These are phyloP conservation scores for Debaryomycetaceae sp. DNA, from an alignment of 1,139 yeast species.

Conservation along the genomic window DNA sequence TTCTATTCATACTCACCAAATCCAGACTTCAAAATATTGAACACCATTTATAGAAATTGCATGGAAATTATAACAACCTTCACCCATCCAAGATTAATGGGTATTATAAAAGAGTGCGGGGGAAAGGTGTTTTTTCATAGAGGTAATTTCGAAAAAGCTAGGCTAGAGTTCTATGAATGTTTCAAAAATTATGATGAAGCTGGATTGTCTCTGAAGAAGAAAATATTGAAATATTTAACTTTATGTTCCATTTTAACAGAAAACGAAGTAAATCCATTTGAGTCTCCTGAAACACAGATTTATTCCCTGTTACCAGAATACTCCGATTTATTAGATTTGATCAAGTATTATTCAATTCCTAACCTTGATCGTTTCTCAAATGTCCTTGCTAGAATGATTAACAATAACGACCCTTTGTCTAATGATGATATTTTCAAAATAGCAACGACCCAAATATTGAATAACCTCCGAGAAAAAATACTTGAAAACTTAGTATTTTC, in stretches of 20 bases:
- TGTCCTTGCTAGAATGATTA: slow-evolving; percentile 13
- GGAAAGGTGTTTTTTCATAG: slow-evolving; percentile 66
- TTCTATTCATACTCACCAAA: slow-evolving; percentile 31
- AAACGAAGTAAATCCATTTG: slow-evolving; percentile 65
- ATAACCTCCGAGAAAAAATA: slow-evolving; percentile 31
- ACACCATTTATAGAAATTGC: slow-evolving; percentile 48
- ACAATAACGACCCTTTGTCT: slow-evolving; percentile 19
- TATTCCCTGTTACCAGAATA: slow-evolving; percentile 38
- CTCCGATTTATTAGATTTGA: slow-evolving; percentile 24
- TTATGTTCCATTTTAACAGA: slow-evolving; percentile 63
- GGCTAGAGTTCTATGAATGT: slow-evolving; percentile 65
- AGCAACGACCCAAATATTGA: slow-evolving; percentile 24
- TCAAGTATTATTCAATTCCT: slow-evolving; percentile 30
- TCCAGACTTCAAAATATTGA: slow-evolving; percentile 37
- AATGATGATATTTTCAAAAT: slow-evolving; percentile 29
- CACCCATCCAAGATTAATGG: slow-evolving; percentile 72
- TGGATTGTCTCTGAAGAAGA: slow-evolving; percentile 56
- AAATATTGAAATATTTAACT: slow-evolving; percentile 60
- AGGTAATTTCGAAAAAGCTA: slow-evolving; percentile 58
- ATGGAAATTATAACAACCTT: slow-evolving; percentile 55
- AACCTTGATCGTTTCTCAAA: slow-evolving; percentile 20
- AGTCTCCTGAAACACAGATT: slow-evolving; percentile 54
- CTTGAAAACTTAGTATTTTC: slow-evolving; percentile 27
- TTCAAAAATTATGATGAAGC: slow-evolving; percentile 80
- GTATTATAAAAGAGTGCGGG: slow-evolving; percentile 71